A percentile compares a stretch with the other conserved stretches of the same genome.
phyloP scores from a whole-genome alignment of 441 rosid species.

The Erysimum cheiri region DNA sequence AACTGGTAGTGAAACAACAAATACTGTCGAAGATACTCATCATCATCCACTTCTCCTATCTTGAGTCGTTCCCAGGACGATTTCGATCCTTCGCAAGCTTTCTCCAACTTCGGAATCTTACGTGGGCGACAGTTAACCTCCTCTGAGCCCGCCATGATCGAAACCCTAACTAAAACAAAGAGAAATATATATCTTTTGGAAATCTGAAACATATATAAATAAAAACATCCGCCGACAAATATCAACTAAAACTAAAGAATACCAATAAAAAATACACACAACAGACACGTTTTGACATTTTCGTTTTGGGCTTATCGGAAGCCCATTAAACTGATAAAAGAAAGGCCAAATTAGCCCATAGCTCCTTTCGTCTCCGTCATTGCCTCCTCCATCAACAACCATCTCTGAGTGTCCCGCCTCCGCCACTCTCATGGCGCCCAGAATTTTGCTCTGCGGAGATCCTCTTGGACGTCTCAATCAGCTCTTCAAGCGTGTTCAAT shows the following conservation, averaged over 20 bases:
- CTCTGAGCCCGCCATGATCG: neutral
- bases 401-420: neutral
- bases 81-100: neutral
- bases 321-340: neutral
- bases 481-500: constrained; percentile 84
- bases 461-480: constrained; percentile 79
- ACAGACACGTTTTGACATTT: neutral
- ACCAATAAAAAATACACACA: too few species aligned
- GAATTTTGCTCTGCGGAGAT: constrained; percentile 87
- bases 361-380: constrained; percentile 5
- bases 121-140: too few species aligned
- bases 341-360: constrained; percentile 4
- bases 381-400: neutral
- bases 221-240: too few species aligned
- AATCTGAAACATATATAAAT: too few species aligned
- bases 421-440: constrained; percentile 59
- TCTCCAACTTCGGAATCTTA: neutral
- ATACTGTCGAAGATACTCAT: constrained; percentile 13
- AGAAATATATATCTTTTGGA: too few species aligned
- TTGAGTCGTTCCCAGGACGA: neutral
- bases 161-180: too few species aligned
- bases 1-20: neutral
- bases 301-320: neutral
- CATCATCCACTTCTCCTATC: neutral
- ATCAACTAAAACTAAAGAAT: too few species aligned